These are phyloP conservation scores for Phanerochaete carnosa DNA, from an alignment of 768 basidiomycete species.

Conservation along the genomic window DNA sequence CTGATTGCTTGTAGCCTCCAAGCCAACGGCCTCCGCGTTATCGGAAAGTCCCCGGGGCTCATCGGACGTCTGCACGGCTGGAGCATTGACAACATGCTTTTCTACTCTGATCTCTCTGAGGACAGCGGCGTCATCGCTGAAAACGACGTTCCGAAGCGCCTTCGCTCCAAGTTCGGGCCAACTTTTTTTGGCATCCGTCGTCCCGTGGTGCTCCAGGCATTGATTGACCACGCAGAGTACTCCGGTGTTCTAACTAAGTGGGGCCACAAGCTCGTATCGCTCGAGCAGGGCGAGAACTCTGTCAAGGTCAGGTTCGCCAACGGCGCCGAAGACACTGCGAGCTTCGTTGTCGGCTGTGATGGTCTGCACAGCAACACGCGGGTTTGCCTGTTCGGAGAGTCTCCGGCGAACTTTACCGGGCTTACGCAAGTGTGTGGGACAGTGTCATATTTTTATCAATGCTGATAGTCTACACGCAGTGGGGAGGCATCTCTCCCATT, in stretches of 20 bases:
- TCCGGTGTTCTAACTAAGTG: constrained; percentile 34
- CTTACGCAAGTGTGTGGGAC: background rate
- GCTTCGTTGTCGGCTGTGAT: constrained; percentile 42
- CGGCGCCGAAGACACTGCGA: constrained; percentile 32
- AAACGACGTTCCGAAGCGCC: background rate
- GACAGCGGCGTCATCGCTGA: constrained; percentile 9
- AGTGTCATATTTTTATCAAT: background rate
- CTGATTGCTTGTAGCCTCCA: background rate
- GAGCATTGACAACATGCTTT: background rate
- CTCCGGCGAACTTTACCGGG: constrained; percentile 6
- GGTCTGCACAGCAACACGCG: constrained; percentile 42
- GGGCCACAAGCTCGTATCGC: constrained; percentile 28
- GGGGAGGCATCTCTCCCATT: background rate
- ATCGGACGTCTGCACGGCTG: constrained; percentile 3
- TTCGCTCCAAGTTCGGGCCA: background rate
- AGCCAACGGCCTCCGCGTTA: constrained; percentile 8
- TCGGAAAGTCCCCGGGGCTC: constrained; percentile 8
- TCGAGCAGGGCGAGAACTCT: constrained; percentile 27
- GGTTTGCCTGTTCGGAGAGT: constrained; percentile 4
- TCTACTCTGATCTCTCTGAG: constrained; percentile 12
- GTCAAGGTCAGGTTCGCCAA: constrained; percentile 34
- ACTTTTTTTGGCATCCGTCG: constrained; percentile 21
- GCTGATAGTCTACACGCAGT: background rate
- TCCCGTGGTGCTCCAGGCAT: constrained; percentile 26
- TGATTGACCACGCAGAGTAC: constrained; percentile 28